Evolutionary conservation across 495 filamentous ascomycete genomes (phyloP).

Genomic region (Astrocystis sublimbata): DNA sequence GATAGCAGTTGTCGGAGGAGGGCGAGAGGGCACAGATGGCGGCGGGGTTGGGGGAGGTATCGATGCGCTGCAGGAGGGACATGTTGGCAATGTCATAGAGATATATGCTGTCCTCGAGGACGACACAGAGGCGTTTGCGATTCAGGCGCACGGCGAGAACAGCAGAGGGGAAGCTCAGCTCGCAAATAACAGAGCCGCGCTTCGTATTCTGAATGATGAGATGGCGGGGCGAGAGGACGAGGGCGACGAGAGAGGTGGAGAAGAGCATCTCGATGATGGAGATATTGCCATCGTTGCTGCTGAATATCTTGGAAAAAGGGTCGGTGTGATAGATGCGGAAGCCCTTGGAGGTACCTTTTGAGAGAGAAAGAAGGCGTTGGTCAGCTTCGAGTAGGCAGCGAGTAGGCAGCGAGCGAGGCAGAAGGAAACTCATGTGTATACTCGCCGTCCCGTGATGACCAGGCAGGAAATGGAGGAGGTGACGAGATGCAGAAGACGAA

Average conservation of each 20-base stretch:
- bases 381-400: not conserved
- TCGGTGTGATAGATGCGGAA: slow-evolving; percentile 96
- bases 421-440: not conserved
- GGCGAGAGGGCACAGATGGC: slow-evolving; percentile 91
- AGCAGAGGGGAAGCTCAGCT: slow-evolving; percentile 93
- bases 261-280: slow-evolving; percentile 98
- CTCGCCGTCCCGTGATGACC: too few species aligned
- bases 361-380: slow-evolving; percentile 2
- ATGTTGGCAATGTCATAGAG: slow-evolving; percentile 98
- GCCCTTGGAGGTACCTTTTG: slow-evolving; percentile 77
- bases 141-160: slow-evolving; percentile 92
- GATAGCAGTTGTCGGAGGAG: slow-evolving; percentile 91
- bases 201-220: slow-evolving; percentile 97
- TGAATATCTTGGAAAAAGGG: slow-evolving; percentile 89
- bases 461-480: not conserved
- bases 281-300: slow-evolving; percentile 89
- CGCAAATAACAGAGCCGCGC: slow-evolving; percentile 95
- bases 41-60: slow-evolving; percentile 88
- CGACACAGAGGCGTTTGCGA: slow-evolving; percentile 87
- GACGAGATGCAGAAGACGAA: not conserved
- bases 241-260: slow-evolving; percentile 94
- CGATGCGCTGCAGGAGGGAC: slow-evolving; percentile 85
- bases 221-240: slow-evolving; percentile 85
- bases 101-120: slow-evolving; percentile 94
- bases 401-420: not conserved